Evolutionary conservation across 805 yeast species (phyloP).

Genomic region (Soucietia sequanensis): DNA sequence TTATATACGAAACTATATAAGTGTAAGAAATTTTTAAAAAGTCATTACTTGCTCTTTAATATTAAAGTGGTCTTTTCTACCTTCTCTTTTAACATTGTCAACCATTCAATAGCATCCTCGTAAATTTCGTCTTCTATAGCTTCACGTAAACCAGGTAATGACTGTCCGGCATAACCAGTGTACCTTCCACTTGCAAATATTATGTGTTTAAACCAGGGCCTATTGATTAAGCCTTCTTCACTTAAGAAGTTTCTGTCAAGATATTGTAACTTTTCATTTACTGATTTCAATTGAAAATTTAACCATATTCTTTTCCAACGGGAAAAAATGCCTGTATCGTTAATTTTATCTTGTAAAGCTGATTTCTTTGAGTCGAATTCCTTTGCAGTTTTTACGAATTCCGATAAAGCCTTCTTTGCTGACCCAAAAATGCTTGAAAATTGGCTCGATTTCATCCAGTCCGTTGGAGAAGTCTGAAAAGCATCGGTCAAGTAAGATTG

Average conservation of each 20-base stretch:
- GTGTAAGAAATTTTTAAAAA: too few relatives aligned
- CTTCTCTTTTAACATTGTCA: constrained; percentile 21
- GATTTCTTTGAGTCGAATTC: constrained; percentile 8
- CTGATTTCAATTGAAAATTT: constrained; percentile 15
- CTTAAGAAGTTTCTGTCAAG: constrained; percentile 48
- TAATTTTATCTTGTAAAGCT: constrained; percentile 15
- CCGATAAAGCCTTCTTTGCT: neutral
- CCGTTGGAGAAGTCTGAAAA: constrained; percentile 25
- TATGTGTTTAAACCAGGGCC: constrained; percentile 59
- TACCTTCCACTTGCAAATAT: constrained; percentile 59
- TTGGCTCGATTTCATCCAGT: constrained; percentile 19
- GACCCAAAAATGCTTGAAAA: neutral
- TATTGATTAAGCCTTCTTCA: constrained; percentile 46
- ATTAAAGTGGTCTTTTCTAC: too few relatives aligned
- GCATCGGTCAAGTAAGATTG: constrained; percentile 32
- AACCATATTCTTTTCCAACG: constrained; percentile 23
- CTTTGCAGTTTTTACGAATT: constrained; percentile 8
- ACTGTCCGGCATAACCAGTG: constrained; percentile 61
- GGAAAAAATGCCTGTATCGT: constrained; percentile 18
- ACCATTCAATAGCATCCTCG: constrained; percentile 37
- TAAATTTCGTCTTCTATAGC: constrained; percentile 48
- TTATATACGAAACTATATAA: too few relatives aligned
- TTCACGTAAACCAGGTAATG: constrained; percentile 55
- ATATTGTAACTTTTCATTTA: constrained; percentile 39
- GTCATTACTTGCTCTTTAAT: too few relatives aligned